phyloP scores from a whole-genome alignment of 2,329 filamentous ascomycete genomes.

The Sclerotinia sclerotiorum region DNA sequence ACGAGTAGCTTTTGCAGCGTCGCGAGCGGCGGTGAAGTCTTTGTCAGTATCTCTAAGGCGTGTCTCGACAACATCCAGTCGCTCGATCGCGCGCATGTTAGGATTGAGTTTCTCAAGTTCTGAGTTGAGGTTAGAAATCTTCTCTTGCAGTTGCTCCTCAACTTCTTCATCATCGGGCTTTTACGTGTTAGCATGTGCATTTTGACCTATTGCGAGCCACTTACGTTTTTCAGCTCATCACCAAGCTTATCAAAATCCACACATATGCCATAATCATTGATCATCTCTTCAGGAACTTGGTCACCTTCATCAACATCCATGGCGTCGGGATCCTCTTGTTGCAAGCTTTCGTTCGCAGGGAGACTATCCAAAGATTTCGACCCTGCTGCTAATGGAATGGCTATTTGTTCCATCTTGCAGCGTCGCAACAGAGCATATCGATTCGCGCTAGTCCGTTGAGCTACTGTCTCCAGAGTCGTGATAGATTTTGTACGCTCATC shows the following conservation, averaged over 20 bases:
- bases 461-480: slow-evolving; percentile 74
- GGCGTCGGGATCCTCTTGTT: slow-evolving; percentile 75
- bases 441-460: slow-evolving; percentile 79
- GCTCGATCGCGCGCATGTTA: slow-evolving; percentile 93
- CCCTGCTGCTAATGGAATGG: slow-evolving; percentile 72
- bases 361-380: slow-evolving; percentile 74
- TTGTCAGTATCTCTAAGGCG: slow-evolving; percentile 81
- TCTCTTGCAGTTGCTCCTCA: slow-evolving; percentile 75
- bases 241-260: slow-evolving; percentile 81
- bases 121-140: slow-evolving; percentile 68
- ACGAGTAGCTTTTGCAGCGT: slow-evolving; percentile 69
- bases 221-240: slow-evolving; percentile 76
- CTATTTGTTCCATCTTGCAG: slow-evolving; percentile 91
- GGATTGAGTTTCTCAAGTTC: slow-evolving; percentile 94
- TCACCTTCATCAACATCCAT: slow-evolving; percentile 86
- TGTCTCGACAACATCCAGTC: slow-evolving; percentile 79
- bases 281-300: slow-evolving; percentile 63
- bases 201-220: slow-evolving; percentile 45
- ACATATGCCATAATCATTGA: slow-evolving; percentile 89
- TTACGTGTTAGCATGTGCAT: slow-evolving; percentile 33
- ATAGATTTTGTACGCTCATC: slow-evolving; percentile 75
- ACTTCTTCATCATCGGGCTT: slow-evolving; percentile 68
- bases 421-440: slow-evolving; percentile 83
- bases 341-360: slow-evolving; percentile 80
- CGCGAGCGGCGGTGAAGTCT: slow-evolving; percentile 84